Evolutionary conservation across 179 eudicot species (phyloP).

Genomic region (Corrigiola litoralis): DNA sequence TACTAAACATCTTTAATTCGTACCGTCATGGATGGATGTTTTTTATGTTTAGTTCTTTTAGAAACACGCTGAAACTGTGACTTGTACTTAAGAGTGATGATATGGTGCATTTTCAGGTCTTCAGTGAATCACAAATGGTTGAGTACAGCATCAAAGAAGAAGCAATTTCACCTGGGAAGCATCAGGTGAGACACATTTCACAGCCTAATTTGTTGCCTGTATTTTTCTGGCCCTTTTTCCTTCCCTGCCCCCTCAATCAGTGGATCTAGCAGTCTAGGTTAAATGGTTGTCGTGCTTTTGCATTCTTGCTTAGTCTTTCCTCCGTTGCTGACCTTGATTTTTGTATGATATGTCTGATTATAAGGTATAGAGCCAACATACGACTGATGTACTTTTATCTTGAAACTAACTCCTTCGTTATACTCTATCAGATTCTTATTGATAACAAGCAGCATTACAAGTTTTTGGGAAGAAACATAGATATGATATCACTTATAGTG

Average conservation of each 20-base stretch:
- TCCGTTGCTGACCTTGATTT: not conserved
- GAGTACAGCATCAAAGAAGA: slow-evolving; percentile 63
- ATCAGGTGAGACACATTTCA: slow-evolving; percentile 41
- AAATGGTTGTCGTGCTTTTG: not conserved
- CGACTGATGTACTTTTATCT: not conserved
- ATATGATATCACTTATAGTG: slow-evolving; percentile 70
- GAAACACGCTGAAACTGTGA: too few species aligned
- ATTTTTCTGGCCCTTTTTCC: too few species aligned
- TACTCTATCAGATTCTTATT: slow-evolving; percentile 45
- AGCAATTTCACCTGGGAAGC: slow-evolving; percentile 45
- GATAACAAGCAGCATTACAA: slow-evolving; percentile 83
- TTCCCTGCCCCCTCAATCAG: too few species aligned
- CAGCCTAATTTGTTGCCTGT: not conserved
- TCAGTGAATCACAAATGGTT: slow-evolving; percentile 67
- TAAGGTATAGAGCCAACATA: not conserved
- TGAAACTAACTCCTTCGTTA: not conserved
- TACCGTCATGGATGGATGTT: too few species aligned
- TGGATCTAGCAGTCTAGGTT: too few species aligned
- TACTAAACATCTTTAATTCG: too few species aligned
- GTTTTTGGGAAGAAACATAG: slow-evolving; percentile 56
- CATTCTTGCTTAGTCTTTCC: not conserved
- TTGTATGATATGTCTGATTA: not conserved
- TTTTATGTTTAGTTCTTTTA: too few species aligned
- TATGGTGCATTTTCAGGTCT: slow-evolving; percentile 34
- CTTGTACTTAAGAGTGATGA: not conserved